Evolutionary conservation across 1,284 basidiomycete species (phyloP), one percentile per base, ranked within the genome.

Genomic region (Malassezia japonica): DNA sequence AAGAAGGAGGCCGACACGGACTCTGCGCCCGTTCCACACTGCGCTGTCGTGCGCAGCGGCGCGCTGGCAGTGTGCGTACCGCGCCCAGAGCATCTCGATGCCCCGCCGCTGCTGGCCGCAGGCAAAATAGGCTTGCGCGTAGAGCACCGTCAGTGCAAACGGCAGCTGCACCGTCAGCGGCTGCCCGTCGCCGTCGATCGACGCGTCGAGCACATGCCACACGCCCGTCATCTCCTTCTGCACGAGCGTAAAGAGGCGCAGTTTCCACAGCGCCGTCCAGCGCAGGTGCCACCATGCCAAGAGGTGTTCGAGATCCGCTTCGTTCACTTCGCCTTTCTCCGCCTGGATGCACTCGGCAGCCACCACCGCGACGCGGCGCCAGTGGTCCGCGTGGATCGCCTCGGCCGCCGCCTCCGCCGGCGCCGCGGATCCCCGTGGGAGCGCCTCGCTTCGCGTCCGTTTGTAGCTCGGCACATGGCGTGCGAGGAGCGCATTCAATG

Each of bases 221-320:
- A 52, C 31, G 18, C 23, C 24, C 9, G 32, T 23, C 2, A 46
- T 7, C 18, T 52, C 50, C 7, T 23, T 31, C 5, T 35, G 50
- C 12, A 46, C 35, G 15, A 41, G 37, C 5, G 24, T 8, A 21
- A 23, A 52, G 32, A 41, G 32, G 8, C 23, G 29, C 28, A 52
- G 28, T 24, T 52, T 52, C 34, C 43, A 34, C n/a, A 52, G 33
- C 9, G 50, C 31, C 2, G 47, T 13, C 2, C 46, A 20, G 28
- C 50, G 50, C 12, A 52, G 21, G 16, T 52, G 50, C 50, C 50
- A 52, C 50, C 50, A 52, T 7, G 38, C 35, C 6, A 52, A 9
- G 15, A 40, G n/a, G 28, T 28, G 18, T 3, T 25, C 23, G 7
- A 52, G 5, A 27, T 52, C 45, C 3, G 29, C 20, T 9, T 20